Base-by-base conservation (phyloP, 2,329 filamentous ascomycete genomes). In the Sporothrix inflata region DNA sequence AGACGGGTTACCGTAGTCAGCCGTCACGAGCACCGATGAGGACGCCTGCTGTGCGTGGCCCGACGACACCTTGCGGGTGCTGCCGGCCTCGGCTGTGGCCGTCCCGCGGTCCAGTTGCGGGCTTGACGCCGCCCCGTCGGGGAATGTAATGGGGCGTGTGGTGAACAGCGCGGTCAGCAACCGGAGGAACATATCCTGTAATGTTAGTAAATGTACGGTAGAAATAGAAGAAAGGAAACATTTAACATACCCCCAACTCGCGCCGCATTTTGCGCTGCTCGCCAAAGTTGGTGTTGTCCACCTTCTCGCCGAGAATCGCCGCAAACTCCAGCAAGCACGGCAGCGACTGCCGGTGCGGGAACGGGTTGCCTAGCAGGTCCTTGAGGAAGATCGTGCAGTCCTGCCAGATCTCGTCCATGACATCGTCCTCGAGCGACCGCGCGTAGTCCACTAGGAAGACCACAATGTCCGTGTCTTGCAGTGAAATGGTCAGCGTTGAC, bases 351-450 rank as follows among this genome's bases (percentile, higher is more conserved):
- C 96, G 88, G 82, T 99, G 95, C 2, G 96, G 96, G 78, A 99
- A 94, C 0, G 96, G 97, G 78, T 99, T 99, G 30, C 91, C 90
- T 38, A 99, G 85, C 38, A 99, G 88, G 79, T 99, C 97, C 75
- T 90, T 92, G 73, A 98, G 81, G 80, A 99, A 99, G 0, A 91
- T 89, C 77, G 94, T 94, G 80, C 95, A 99, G 79, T 99, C 95
- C 53, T 90, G 87, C 96, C 96, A 99, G 66, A 99, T 97, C 81
- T 99, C 96, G 77, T 99, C 96, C 87, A 98, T 95, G 19, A 96
- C 92, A 83, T 99, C 96, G 77, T 99, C 96, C 78, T 99, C 96
- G 14, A 98, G 85, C 0, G 94, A 96, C 40, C 89, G 89, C 0
- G 94, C 91, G 80, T 99, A 99, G 74, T 96, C 92, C 8, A 97